phyloP scores from a whole-genome alignment of 768 basidiomycete genomes.

The Naganishia friedmannii region DNA sequence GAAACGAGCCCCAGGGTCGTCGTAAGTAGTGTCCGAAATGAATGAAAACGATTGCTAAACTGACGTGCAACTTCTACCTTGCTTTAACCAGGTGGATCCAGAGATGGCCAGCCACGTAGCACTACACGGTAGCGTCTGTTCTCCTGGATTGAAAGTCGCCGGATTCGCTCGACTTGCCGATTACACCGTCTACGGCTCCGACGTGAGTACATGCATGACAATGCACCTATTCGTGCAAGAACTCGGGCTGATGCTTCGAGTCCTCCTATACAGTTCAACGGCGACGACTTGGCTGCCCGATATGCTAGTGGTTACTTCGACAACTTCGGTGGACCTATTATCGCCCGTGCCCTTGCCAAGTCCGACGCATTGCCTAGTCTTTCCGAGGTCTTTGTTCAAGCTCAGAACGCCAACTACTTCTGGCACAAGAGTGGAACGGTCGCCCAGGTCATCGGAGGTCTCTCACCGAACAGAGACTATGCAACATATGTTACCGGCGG shows the following conservation, averaged over 20 bases:
- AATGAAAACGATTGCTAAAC: too few species aligned
- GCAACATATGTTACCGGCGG: neutral
- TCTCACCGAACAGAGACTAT: neutral
- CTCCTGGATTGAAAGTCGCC: conserved; percentile 10
- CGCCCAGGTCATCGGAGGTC: neutral
- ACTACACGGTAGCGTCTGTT: neutral
- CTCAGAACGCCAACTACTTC: conserved; percentile 19
- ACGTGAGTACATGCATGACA: neutral
- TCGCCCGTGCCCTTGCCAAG: conserved; percentile 2
- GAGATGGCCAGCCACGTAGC: too few species aligned
- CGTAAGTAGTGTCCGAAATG: neutral
- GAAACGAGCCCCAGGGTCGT: neutral
- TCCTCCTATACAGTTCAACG: neutral
- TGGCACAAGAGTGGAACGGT: conserved; percentile 4
- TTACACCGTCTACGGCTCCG: neutral
- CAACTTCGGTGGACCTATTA: conserved; percentile 18
- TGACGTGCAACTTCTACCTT: too few species aligned
- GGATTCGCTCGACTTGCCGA: conserved; percentile 20
- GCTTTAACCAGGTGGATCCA: too few species aligned
- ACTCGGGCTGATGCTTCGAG: too few species aligned
- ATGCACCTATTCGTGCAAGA: neutral
- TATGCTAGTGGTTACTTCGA: neutral
- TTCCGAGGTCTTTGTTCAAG: neutral
- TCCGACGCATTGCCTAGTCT: neutral
- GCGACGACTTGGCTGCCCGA: neutral